Percentiles rank a stretch among this genome's conserved stretches.
Conservation (phyloP, 2,329 filamentous ascomycete genomes). For the Talaromyces sp. region DNA sequence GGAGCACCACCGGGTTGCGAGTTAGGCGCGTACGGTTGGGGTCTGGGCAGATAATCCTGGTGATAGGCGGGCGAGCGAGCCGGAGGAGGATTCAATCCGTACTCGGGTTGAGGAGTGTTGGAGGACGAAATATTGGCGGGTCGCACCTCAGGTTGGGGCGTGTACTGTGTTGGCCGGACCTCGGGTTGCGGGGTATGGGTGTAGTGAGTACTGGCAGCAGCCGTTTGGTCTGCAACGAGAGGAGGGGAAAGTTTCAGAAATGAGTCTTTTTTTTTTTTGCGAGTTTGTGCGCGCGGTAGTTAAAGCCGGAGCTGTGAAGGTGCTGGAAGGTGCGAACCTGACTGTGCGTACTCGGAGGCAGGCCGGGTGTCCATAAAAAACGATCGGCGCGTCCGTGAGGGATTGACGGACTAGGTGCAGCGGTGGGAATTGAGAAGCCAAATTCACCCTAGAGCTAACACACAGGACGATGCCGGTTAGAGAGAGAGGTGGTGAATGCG, state of each 20-base stretch:
- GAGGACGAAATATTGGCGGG: constrained; percentile 71
- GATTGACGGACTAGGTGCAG: constrained; percentile 7
- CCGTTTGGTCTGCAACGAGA: constrained; percentile 78
- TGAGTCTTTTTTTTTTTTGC: constrained; percentile 39
- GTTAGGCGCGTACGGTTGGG: constrained; percentile 71
- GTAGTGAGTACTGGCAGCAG: constrained; percentile 59
- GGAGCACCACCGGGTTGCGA: constrained; percentile 73
- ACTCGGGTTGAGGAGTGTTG: constrained; percentile 86
- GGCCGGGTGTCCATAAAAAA: constrained; percentile 63
- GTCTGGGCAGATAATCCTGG: constrained; percentile 82
- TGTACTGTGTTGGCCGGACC: constrained; percentile 65
- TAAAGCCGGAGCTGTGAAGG: constrained; percentile 3
- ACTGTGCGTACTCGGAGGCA: constrained; percentile 78
- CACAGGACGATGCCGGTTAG: not conserved
- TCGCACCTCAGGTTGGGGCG: constrained; percentile 78
- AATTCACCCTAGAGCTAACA: not conserved
- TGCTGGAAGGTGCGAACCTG: constrained; percentile 72
- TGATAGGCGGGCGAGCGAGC: constrained; percentile 79
- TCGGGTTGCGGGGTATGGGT: constrained; percentile 44
- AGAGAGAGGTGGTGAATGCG: not conserved
- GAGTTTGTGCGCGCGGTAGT: not conserved
- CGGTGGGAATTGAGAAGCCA: not conserved
- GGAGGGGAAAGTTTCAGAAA: constrained; percentile 68
- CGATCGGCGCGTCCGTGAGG: constrained; percentile 24
- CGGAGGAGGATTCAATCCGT: constrained; percentile 73